phyloP scores from a whole-genome alignment of 73 alveolate genomes.

The Uronychia setigera region DNA sequence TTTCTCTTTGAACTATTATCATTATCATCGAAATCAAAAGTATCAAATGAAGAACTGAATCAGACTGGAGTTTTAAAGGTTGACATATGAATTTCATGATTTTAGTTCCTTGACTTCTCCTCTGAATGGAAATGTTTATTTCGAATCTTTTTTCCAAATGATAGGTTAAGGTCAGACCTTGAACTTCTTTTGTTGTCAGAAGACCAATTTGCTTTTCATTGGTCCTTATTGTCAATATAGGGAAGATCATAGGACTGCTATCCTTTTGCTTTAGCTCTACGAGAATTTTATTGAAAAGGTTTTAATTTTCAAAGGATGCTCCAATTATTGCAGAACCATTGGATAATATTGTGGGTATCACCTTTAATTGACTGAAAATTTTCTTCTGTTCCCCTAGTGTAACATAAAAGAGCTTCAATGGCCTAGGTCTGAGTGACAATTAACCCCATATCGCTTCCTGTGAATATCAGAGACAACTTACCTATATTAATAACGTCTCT shows the following conservation, averaged over 20 bases:
- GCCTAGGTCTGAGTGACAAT: background rate
- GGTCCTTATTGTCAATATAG: background rate
- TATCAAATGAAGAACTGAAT: background rate
- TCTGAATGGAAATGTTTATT: background rate
- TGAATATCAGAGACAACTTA: background rate
- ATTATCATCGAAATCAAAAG: no score
- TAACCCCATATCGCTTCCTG: background rate
- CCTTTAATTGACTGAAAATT: background rate
- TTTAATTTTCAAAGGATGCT: background rate
- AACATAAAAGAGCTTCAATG: background rate
- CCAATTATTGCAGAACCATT: background rate
- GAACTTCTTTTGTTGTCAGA: background rate
- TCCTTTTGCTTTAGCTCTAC: background rate
- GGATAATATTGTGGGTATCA: background rate
- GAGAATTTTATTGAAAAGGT: background rate
- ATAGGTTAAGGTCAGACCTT: background rate
- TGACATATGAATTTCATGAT: no score
- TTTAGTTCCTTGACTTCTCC: background rate
- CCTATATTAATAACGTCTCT: background rate
- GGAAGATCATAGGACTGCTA: background rate
- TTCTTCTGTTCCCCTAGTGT: background rate
- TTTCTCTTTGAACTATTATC: no score
- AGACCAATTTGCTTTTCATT: background rate
- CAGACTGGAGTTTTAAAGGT: background rate
- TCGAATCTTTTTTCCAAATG: background rate